phyloP scores from a whole-genome alignment of 2,329 filamentous ascomycete species.

The Geosmithia morbida region DNA sequence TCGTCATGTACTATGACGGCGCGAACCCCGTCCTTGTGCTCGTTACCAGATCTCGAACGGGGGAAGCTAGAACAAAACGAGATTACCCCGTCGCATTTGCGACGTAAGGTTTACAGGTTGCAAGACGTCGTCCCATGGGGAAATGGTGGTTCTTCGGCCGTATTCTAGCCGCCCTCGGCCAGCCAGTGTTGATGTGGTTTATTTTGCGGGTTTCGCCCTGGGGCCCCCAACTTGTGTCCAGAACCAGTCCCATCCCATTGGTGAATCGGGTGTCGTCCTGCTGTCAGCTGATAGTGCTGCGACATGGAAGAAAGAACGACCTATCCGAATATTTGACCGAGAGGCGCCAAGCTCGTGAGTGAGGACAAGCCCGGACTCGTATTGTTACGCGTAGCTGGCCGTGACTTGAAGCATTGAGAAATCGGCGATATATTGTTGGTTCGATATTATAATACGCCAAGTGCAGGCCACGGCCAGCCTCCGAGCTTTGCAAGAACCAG shows the following conservation, averaged over 20 bases:
- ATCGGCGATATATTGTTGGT: not conserved
- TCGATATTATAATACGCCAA: not conserved
- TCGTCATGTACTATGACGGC: too few relatives aligned
- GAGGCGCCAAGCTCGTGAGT: not conserved
- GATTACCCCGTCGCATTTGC: too few relatives aligned
- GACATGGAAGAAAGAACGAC: too few relatives aligned
- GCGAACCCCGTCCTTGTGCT: too few relatives aligned
- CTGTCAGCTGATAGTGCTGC: not conserved
- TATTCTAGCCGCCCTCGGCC: not conserved
- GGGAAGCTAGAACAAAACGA: too few relatives aligned
- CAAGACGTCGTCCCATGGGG: not conserved
- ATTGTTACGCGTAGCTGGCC: not conserved
- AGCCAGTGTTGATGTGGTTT: not conserved
- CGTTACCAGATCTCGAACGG: too few relatives aligned
- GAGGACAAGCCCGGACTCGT: not conserved
- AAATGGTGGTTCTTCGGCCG: not conserved
- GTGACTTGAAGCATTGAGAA: not conserved
- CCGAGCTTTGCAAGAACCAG: too few relatives aligned
- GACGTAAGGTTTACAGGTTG: too few relatives aligned
- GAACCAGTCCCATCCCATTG: not conserved
- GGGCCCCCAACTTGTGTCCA: not conserved
- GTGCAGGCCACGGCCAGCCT: not conserved
- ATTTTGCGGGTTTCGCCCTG: not conserved
- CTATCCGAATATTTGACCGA: not conserved
- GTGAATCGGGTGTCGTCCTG: not conserved